Evolutionary conservation across 2,329 filamentous ascomycete species (phyloP).

Genomic region (Verticillium alfalfae): DNA sequence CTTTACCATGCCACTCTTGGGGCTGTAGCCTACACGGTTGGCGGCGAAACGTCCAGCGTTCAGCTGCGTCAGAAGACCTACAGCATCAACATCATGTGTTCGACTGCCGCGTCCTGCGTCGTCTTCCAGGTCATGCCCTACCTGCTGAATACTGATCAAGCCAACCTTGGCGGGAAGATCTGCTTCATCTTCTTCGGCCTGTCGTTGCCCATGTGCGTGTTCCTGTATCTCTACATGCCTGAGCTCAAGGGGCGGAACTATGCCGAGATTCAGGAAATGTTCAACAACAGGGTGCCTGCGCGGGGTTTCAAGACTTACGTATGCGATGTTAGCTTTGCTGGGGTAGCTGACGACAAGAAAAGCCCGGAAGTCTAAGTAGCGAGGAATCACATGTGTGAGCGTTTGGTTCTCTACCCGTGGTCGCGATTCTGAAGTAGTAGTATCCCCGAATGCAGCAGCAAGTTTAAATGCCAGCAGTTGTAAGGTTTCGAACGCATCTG

Average conservation of each 20-base stretch:
- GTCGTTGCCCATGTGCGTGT: constrained; percentile 18
- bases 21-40: constrained; percentile 20
- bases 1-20: constrained; percentile 22
- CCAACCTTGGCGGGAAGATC: constrained; percentile 24
- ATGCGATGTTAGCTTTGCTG: constrained; percentile 4
- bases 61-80: constrained; percentile 24
- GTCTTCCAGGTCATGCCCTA: constrained; percentile 22
- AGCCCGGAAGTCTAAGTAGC: constrained; percentile 4
- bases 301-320: constrained; percentile 7
- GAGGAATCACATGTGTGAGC: no score
- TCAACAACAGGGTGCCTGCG: constrained; percentile 6
- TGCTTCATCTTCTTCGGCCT: constrained; percentile 23
- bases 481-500: no score
- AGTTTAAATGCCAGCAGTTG: no score
- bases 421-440: no score
- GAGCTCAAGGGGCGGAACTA: constrained; percentile 12
- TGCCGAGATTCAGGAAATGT: constrained; percentile 11
- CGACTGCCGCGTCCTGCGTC: constrained; percentile 21
- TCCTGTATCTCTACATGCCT: constrained; percentile 9
- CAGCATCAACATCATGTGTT: constrained; percentile 23
- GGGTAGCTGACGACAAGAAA: constrained; percentile 4
- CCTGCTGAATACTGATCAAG: constrained; percentile 20
- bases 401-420: no score
- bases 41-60: constrained; percentile 21
- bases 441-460: no score